Evolutionary conservation across 2,329 filamentous ascomycete genomes (phyloP).

Genomic region (Trichophyton equinum): DNA sequence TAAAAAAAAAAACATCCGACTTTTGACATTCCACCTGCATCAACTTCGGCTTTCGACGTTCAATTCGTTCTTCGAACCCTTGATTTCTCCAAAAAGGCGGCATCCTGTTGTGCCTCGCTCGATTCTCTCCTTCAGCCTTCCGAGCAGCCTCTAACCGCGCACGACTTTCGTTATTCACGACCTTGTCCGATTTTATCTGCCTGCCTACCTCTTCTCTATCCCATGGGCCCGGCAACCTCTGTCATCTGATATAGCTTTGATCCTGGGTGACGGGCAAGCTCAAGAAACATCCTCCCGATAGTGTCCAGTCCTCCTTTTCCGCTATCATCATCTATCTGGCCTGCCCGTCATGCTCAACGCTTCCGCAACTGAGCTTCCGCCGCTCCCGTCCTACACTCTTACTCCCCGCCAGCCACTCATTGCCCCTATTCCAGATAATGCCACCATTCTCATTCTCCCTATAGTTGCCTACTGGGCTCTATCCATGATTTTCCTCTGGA

Average conservation of each 20-base stretch:
- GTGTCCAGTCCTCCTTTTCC: not conserved
- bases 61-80: not conserved
- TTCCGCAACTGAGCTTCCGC: conserved; percentile 51
- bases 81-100: not conserved
- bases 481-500: conserved; percentile 73
- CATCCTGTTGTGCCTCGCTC: not conserved
- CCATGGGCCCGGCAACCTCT: not conserved
- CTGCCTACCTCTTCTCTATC: not conserved
- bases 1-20: not conserved
- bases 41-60: not conserved
- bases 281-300: not conserved
- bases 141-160: not conserved
- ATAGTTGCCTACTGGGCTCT: conserved; percentile 79
- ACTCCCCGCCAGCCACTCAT: conserved; percentile 58
- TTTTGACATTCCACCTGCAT: not conserved
- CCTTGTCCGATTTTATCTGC: not conserved
- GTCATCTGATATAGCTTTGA: not conserved
- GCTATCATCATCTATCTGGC: not conserved
- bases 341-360: conserved; percentile 20
- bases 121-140: not conserved
- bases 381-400: conserved; percentile 71
- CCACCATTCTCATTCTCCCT: conserved; percentile 62
- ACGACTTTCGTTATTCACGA: not conserved
- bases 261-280: not conserved
- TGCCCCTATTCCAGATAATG: conserved; percentile 67